These are phyloP conservation scores for Diaporthe velutina DNA, from an alignment of 2,329 filamentous ascomycete species.

Conservation along the genomic window DNA sequence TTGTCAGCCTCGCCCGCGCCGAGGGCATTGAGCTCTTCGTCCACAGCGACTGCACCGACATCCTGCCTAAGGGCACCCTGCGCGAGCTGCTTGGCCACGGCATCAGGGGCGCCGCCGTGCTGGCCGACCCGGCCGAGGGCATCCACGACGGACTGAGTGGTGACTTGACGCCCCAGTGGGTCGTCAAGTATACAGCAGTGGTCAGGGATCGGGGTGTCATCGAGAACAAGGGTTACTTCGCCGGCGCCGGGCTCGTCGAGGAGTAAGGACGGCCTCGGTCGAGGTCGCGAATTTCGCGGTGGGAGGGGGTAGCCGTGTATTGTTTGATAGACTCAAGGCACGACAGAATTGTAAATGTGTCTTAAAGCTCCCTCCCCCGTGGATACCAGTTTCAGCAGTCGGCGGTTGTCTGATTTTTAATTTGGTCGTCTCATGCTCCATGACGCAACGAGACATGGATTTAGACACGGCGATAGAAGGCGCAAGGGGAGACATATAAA, in stretches of 20 bases:
- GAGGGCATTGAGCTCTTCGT: constrained; percentile 89
- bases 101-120: constrained; percentile 78
- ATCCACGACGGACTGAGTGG: constrained; percentile 73
- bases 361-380: neutral
- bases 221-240: constrained; percentile 98
- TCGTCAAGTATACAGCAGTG: constrained; percentile 96
- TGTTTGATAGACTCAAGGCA: neutral
- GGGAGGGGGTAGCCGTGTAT: neutral
- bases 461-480: constrained; percentile 18
- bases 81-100: constrained; percentile 84
- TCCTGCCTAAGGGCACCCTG: constrained; percentile 87
- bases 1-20: constrained; percentile 86
- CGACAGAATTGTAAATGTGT: neutral
- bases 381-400: neutral
- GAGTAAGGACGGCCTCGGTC: constrained; percentile 38
- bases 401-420: neutral
- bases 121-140: constrained; percentile 68
- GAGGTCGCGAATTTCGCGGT: too few relatives aligned
- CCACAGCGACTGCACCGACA: constrained; percentile 93
- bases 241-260: constrained; percentile 78
- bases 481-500: constrained; percentile 22
- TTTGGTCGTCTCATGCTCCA: neutral
- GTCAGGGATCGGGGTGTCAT: constrained; percentile 94
- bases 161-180: constrained; percentile 90
- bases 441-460: neutral